A percentile compares a stretch with the other conserved stretches of the same genome.
These are phyloP conservation scores for Protostelium mycophagum DNA, from an alignment of 78 protist species.

Conservation along the genomic window DNA sequence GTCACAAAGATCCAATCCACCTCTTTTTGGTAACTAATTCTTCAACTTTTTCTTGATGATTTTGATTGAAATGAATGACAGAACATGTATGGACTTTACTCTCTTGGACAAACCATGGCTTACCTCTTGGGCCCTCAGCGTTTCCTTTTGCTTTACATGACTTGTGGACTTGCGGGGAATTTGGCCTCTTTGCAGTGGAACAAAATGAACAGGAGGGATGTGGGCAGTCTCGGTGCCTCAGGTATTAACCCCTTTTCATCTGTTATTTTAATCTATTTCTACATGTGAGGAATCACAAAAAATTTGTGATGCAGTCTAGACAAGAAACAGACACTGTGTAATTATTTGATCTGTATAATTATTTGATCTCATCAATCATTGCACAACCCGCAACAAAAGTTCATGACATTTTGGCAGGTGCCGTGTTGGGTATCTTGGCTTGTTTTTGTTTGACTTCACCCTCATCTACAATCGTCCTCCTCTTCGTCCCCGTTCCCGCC, in stretches of 20 bases:
- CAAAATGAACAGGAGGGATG: not conserved
- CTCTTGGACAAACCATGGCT: not conserved
- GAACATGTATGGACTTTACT: not conserved
- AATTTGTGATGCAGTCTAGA: no score
- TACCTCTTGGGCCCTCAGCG: not conserved
- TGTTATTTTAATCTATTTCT: no score
- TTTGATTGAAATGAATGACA: not conserved
- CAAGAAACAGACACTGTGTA: no score
- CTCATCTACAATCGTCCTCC: not conserved
- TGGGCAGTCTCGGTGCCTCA: not conserved
- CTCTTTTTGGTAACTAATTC: not conserved
- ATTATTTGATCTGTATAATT: no score
- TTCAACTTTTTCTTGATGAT: not conserved
- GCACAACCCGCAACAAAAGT: not conserved
- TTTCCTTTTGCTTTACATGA: not conserved
- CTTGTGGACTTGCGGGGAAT: not conserved
- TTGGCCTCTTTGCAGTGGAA: not conserved
- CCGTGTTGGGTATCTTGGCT: not conserved
- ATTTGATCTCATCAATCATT: no score
- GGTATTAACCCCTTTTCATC: no score
- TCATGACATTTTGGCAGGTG: not conserved
- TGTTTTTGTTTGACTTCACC: not conserved
- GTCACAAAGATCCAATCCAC: not conserved
- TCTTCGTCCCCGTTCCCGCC: not conserved
- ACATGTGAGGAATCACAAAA: no score